phyloP scores from a whole-genome alignment of 2,329 filamentous ascomycete genomes.

The Bimuria novae-zelandiae region DNA sequence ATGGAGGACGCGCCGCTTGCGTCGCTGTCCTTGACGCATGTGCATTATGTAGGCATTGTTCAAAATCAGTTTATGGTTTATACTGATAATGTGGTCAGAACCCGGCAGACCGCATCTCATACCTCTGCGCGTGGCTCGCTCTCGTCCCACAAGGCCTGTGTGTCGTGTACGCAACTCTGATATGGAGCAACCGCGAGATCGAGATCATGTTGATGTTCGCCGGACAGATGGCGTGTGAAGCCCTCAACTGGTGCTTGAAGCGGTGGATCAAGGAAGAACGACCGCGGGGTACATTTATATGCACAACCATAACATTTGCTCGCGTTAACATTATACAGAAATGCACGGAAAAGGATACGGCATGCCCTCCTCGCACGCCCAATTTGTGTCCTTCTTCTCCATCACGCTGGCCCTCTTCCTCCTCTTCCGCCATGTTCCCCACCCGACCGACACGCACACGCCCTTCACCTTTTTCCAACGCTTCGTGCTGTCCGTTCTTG shows the following conservation, averaged over 20 bases:
- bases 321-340: slow-evolving; percentile 49
- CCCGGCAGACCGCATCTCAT: slow-evolving; percentile 81
- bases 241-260: slow-evolving; percentile 86
- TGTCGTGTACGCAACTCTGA: slow-evolving; percentile 85
- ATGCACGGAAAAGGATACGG: slow-evolving; percentile 92
- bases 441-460: slow-evolving; percentile 53
- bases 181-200: slow-evolving; percentile 88
- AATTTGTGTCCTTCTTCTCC: slow-evolving; percentile 92
- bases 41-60: slow-evolving; percentile 75
- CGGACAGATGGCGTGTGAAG: slow-evolving; percentile 91
- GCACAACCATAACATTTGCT: slow-evolving; percentile 9
- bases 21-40: slow-evolving; percentile 91
- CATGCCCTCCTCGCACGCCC: slow-evolving; percentile 94
- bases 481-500: slow-evolving; percentile 53
- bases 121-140: slow-evolving; percentile 89
- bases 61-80: not conserved
- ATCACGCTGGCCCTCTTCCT: slow-evolving; percentile 84
- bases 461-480: slow-evolving; percentile 68
- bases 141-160: slow-evolving; percentile 90
- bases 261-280: slow-evolving; percentile 90
- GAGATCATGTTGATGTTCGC: slow-evolving; percentile 89
- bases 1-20: slow-evolving; percentile 68
- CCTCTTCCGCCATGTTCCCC: slow-evolving; percentile 69
- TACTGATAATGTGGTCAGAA: slow-evolving; percentile 62
- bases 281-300: slow-evolving; percentile 68